A percentile compares a stretch with the other conserved stretches of the same genome.
These are phyloP conservation scores for Hemileccinum rubropunctum DNA, from an alignment of 768 basidiomycete genomes.

Conservation along the genomic window DNA sequence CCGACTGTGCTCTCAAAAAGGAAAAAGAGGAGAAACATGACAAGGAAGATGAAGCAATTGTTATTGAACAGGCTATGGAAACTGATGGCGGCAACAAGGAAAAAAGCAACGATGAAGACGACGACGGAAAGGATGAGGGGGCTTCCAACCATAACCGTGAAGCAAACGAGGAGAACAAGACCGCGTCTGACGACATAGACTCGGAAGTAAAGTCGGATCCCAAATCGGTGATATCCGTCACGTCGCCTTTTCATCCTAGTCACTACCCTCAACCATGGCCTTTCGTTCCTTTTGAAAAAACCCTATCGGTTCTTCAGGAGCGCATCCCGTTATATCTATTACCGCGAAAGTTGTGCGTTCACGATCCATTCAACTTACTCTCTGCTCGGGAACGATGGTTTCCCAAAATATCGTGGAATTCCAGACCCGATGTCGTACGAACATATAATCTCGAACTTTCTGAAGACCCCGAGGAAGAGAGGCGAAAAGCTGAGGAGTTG, in stretches of 20 bases:
- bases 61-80: too few species aligned
- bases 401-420: not conserved
- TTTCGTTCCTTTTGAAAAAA: slow-evolving; percentile 33
- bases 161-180: too few species aligned
- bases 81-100: not conserved
- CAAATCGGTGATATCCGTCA: slow-evolving; percentile 3
- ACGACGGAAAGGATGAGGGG: too few species aligned
- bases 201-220: not conserved
- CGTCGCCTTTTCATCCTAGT: slow-evolving; percentile 30
- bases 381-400: slow-evolving; percentile 1
- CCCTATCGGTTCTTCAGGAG: slow-evolving; percentile 25
- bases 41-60: too few species aligned
- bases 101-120: not conserved
- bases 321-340: slow-evolving; percentile 34
- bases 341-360: slow-evolving; percentile 42
- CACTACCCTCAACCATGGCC: slow-evolving; percentile 44
- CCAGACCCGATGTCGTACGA: too few species aligned
- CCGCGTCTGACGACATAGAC: not conserved
- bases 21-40: too few species aligned
- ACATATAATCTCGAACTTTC: too few species aligned
- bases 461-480: not conserved
- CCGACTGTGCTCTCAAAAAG: too few species aligned
- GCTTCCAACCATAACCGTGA: too few species aligned
- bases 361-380: slow-evolving; percentile 42
- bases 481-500: slow-evolving; percentile 6